Evolutionary conservation across 176 grass and related monocot species (phyloP).

Genomic region (Oryza coarctata): DNA sequence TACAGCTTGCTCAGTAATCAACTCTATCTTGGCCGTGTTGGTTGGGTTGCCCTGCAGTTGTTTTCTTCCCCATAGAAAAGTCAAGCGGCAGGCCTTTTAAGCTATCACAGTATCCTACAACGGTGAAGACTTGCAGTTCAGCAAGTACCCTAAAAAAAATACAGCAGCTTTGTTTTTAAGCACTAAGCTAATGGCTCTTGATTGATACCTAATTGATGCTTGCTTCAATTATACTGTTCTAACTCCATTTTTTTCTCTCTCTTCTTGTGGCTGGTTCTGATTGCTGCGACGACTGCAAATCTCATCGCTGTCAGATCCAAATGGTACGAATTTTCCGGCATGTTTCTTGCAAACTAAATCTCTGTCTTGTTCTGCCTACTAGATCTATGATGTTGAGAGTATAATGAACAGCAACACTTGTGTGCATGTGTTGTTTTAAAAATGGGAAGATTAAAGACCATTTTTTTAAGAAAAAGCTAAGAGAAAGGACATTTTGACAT

Average conservation of each 20-base stretch:
- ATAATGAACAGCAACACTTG: neutral
- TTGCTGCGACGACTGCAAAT: slow-evolving; percentile 28
- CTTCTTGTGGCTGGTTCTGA: slow-evolving; percentile 27
- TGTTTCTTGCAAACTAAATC: slow-evolving; percentile 13
- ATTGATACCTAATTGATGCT: slow-evolving; percentile 16
- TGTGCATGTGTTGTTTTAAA: neutral
- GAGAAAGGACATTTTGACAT: neutral
- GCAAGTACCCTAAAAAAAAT: slow-evolving; percentile 14
- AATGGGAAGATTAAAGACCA: neutral
- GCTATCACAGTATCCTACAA: neutral
- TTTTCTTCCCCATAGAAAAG: slow-evolving; percentile 33
- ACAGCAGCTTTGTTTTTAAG: neutral
- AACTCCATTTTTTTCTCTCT: slow-evolving; percentile 3
- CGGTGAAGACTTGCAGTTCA: slow-evolving; percentile 7
- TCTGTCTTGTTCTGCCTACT: slow-evolving; percentile 1
- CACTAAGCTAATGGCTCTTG: neutral
- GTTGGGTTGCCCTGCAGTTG: slow-evolving; percentile 16
- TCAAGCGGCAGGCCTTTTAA: neutral
- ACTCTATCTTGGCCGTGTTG: neutral
- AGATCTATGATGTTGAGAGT: neutral
- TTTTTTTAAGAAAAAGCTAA: neutral
- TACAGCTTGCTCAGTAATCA: neutral
- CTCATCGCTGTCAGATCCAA: slow-evolving; percentile 45
- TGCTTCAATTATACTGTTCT: slow-evolving; percentile 16
- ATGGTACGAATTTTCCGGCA: slow-evolving; percentile 46